Conservation (phyloP, 2,329 filamentous ascomycete species). For the Cercospora canescens region DNA sequence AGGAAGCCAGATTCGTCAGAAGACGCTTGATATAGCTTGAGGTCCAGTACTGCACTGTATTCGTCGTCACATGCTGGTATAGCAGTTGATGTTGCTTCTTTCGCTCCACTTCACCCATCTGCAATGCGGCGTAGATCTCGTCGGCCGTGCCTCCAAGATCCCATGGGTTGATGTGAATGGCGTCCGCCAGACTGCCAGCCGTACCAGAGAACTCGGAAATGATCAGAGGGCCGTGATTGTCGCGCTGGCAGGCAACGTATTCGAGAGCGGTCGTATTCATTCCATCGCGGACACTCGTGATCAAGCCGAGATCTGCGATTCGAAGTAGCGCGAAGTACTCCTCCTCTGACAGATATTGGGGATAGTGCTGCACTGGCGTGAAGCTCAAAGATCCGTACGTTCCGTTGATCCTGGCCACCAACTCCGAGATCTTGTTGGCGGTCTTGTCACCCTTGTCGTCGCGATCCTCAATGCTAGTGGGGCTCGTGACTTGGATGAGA, state of each 20-base stretch:
- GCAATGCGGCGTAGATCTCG: constrained; percentile 78
- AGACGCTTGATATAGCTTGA: constrained; percentile 75
- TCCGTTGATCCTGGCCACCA: constrained; percentile 90
- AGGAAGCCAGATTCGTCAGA: constrained; percentile 75
- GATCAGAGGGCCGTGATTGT: constrained; percentile 83
- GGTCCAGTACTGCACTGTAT: constrained; percentile 86
- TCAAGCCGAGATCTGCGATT: constrained; percentile 85
- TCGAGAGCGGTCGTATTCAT: constrained; percentile 98
- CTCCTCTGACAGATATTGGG: constrained; percentile 83
- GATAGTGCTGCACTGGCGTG: constrained; percentile 90
- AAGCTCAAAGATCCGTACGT: constrained; percentile 84
- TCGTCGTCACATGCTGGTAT: constrained; percentile 79
- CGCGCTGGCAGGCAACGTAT: constrained; percentile 89
- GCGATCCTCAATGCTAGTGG: constrained; percentile 66
- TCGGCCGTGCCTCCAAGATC: constrained; percentile 81
- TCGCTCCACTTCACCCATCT: constrained; percentile 68
- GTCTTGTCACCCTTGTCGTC: constrained; percentile 78
- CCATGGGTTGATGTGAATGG: constrained; percentile 97
- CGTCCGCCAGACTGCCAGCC: constrained; percentile 78
- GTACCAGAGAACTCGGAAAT: constrained; percentile 97
- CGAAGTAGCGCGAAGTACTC: constrained; percentile 95
- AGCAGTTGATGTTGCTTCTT: constrained; percentile 70
- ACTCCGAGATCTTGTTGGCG: constrained; percentile 83
- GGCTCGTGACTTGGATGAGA: constrained; percentile 88
- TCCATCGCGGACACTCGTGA: constrained; percentile 92